Evolutionary conservation across 2,329 filamentous ascomycete genomes (phyloP).

Genomic region (Claviceps sorghi): DNA sequence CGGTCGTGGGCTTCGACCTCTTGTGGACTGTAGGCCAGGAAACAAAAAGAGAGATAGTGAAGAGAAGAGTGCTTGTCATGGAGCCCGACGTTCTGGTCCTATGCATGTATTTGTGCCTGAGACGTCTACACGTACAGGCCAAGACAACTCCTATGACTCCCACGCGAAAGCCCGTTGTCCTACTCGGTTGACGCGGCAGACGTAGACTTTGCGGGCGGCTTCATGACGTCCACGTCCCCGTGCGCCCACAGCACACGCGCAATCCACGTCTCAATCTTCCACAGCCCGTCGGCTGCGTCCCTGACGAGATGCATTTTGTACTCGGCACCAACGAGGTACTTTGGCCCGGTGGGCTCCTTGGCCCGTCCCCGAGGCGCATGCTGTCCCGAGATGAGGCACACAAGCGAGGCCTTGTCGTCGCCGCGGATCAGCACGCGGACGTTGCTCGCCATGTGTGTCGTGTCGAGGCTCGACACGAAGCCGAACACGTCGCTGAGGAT

Average conservation of each 20-base stretch:
- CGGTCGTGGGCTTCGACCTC: too few species aligned
- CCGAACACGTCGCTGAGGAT: conserved; percentile 1
- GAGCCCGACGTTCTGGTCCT: too few species aligned
- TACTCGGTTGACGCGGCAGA: background rate
- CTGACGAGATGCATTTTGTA: conserved; percentile 18
- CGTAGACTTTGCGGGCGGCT: background rate
- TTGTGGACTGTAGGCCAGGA: too few species aligned
- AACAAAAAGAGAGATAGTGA: too few species aligned
- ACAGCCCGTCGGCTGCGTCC: conserved; percentile 14
- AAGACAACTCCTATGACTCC: too few species aligned
- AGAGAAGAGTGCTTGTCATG: too few species aligned
- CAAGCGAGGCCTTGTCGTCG: conserved; percentile 1
- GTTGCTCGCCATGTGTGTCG: conserved; percentile 18
- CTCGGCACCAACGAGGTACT: conserved; percentile 12
- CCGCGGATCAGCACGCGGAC: conserved; percentile 15
- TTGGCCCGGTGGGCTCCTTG: conserved; percentile 1
- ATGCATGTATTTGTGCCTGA: too few species aligned
- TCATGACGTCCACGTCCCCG: conserved; percentile 5
- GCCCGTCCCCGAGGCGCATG: background rate
- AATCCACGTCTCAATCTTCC: conserved; percentile 19
- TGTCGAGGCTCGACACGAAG: conserved; percentile 8
- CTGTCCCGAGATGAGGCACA: background rate
- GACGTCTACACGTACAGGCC: too few species aligned
- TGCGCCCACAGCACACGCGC: conserved; percentile 18
- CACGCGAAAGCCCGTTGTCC: too few species aligned